Evolutionary conservation across 305 asterid species (phyloP).

Genomic region (Plantago lanceolata): DNA sequence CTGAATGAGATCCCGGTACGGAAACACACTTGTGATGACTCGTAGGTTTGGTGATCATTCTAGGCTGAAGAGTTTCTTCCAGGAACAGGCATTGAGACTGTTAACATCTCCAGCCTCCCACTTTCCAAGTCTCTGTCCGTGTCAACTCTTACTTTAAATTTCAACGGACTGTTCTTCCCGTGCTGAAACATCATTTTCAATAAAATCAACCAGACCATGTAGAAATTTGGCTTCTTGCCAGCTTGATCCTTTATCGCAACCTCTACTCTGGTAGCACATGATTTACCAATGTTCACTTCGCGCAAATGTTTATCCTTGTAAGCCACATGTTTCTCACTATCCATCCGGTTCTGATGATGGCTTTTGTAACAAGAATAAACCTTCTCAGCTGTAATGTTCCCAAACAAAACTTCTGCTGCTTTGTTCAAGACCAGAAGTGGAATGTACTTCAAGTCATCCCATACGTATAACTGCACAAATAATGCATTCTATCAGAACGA

Average conservation of each 20-base stretch:
- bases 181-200: constrained; percentile 46
- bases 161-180: constrained; percentile 54
- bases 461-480: constrained; percentile 54
- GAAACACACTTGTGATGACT: background rate
- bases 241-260: constrained; percentile 9
- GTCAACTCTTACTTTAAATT: constrained; percentile 46
- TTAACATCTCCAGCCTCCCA: constrained; percentile 57
- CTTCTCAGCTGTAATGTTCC: constrained; percentile 53
- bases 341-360: constrained; percentile 22
- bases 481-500: constrained; percentile 8
- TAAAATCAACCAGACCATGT: constrained; percentile 53
- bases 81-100: constrained; percentile 45
- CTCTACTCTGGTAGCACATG: background rate
- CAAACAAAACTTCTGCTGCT: constrained; percentile 62
- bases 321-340: constrained; percentile 8
- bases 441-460: constrained; percentile 55
- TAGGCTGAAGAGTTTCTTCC: constrained; percentile 11
- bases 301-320: background rate
- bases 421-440: constrained; percentile 51
- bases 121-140: constrained; percentile 42
- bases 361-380: constrained; percentile 42
- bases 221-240: constrained; percentile 31
- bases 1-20: background rate
- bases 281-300: background rate
- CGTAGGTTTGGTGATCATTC: background rate